Conservation (phyloP, 331 rosid species). For the Malus hybrid region DNA sequence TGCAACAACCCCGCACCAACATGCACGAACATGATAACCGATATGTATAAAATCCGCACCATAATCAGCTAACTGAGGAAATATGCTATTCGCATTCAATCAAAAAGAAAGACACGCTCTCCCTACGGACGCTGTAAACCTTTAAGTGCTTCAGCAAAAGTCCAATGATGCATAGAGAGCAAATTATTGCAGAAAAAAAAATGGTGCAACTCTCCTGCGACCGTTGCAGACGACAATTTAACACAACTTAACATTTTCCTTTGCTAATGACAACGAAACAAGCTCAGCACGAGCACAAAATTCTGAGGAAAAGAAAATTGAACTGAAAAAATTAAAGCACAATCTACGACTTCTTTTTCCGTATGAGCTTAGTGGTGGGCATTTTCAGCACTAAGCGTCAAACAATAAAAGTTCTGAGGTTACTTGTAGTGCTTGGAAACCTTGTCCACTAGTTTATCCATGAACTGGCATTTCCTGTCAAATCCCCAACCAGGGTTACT, state of each 20-base stretch:
- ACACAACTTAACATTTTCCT: neutral
- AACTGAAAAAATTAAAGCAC: neutral
- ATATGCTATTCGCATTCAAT: too few species aligned
- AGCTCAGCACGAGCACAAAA: neutral
- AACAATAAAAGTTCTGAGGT: constrained; percentile 9
- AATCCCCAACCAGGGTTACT: constrained; percentile 96
- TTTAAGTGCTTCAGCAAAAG: neutral
- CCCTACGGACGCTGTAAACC: too few species aligned
- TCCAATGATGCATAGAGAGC: neutral
- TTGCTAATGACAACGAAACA: neutral
- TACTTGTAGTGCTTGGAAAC: constrained; percentile 63
- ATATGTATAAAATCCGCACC: too few species aligned
- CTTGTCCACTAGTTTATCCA: constrained; percentile 69
- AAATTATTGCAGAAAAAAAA: neutral
- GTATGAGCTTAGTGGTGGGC: neutral
- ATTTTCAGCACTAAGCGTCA: neutral
- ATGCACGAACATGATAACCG: too few species aligned
- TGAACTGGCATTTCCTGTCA: constrained; percentile 80
- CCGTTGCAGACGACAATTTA: neutral
- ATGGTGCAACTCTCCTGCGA: neutral
- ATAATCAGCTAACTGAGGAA: too few species aligned
- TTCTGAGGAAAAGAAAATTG: neutral
- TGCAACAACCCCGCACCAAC: too few species aligned
- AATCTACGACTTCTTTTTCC: neutral
- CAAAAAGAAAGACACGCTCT: too few species aligned